phyloP scores from a whole-genome alignment of 768 basidiomycete species.

The Boletus vinaceobasis region DNA sequence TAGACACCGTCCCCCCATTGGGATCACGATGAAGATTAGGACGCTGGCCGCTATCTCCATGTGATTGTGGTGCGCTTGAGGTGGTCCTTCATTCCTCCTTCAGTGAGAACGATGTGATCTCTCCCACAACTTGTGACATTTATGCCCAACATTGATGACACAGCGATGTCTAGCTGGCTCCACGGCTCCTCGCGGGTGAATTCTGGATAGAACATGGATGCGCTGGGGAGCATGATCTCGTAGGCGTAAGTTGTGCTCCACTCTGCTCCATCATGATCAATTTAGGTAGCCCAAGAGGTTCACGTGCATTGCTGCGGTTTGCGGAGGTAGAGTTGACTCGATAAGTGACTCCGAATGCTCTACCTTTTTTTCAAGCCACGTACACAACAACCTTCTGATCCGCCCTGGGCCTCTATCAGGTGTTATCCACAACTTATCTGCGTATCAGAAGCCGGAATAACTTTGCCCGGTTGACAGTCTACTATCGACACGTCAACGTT shows the following conservation, averaged over 20 bases:
- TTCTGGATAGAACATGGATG: not conserved
- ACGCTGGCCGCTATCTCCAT: not conserved
- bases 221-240: not conserved
- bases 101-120: not conserved
- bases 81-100: not conserved
- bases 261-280: not conserved
- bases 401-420: not conserved
- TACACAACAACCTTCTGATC: not conserved
- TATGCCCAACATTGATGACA: not conserved
- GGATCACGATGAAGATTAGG: not conserved
- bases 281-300: constrained; percentile 3
- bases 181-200: not conserved
- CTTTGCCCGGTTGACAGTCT: not conserved
- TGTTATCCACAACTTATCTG: not conserved
- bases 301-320: not conserved
- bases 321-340: not conserved
- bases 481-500: not conserved
- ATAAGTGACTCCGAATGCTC: constrained; percentile 6
- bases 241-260: not conserved
- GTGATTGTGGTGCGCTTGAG: not conserved
- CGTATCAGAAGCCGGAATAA: not conserved
- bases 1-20: not conserved
- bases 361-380: not conserved
- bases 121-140: not conserved
- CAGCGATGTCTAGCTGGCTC: not conserved